Conservation (phyloP, 345 rosid genomes). For the Turritis glabra region DNA sequence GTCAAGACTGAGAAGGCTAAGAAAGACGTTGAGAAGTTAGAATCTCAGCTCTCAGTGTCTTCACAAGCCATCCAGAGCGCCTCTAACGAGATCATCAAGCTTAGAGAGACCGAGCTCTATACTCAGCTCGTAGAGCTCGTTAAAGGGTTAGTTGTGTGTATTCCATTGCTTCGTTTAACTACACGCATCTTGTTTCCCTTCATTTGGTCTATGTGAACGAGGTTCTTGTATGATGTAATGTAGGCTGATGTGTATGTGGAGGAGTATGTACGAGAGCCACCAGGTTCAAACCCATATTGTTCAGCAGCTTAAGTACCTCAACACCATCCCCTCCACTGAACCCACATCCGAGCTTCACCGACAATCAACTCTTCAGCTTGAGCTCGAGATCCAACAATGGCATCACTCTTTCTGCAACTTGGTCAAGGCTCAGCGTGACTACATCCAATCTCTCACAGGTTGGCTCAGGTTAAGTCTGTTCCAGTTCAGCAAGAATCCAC, state of each 20-base stretch:
- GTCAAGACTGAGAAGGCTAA: constrained; percentile 77
- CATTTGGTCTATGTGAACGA: not conserved
- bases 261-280: constrained; percentile 97
- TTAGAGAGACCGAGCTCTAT: constrained; percentile 79
- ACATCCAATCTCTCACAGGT: constrained; percentile 80
- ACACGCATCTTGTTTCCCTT: not conserved
- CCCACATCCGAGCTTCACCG: constrained; percentile 91
- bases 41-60: constrained; percentile 84
- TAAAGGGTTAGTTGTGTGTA: constrained; percentile 64
- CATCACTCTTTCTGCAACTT: constrained; percentile 81
- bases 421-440: constrained; percentile 79
- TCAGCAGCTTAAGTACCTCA: constrained; percentile 91
- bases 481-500: constrained; percentile 75
- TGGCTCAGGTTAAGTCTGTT: constrained; percentile 95
- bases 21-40: constrained; percentile 81
- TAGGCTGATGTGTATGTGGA: constrained; percentile 98
- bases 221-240: constrained; percentile 18
- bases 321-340: constrained; percentile 80
- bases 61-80: constrained; percentile 79
- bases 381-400: constrained; percentile 95
- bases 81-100: constrained; percentile 75
- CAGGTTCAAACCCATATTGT: constrained; percentile 97
- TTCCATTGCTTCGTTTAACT: not conserved
- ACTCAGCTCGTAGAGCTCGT: constrained; percentile 89
- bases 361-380: constrained; percentile 87